phyloP scores from a whole-genome alignment of 2,329 filamentous ascomycete genomes.

The Akanthomyces muscarius region DNA sequence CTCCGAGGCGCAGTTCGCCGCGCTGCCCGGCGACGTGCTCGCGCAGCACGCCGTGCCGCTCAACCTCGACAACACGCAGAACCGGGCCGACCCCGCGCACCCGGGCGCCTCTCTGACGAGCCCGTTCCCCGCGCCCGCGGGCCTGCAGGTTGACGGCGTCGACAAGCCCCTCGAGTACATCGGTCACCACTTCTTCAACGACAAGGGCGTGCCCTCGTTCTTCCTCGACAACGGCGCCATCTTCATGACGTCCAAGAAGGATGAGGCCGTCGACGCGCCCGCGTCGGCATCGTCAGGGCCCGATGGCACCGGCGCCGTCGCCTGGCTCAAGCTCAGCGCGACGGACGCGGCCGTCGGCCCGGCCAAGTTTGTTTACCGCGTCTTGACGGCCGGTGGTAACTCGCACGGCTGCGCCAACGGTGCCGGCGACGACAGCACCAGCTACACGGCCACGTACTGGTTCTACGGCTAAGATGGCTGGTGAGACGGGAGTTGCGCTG shows the following conservation, averaged over 20 bases:
- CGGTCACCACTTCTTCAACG: slow-evolving; percentile 66
- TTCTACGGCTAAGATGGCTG: slow-evolving; percentile 40
- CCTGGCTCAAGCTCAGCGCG: slow-evolving; percentile 49
- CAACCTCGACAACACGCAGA: slow-evolving; percentile 36
- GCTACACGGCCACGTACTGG: slow-evolving; percentile 57
- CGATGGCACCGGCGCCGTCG: slow-evolving; percentile 48
- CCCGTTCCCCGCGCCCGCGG: slow-evolving; percentile 41
- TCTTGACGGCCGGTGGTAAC: slow-evolving; percentile 50
- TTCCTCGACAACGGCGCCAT: slow-evolving; percentile 41
- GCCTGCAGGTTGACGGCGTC: slow-evolving; percentile 37
- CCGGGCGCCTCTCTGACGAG: slow-evolving; percentile 41
- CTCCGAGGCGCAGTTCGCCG: slow-evolving; percentile 34
- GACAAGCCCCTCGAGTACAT: slow-evolving; percentile 39
- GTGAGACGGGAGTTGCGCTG: background rate
- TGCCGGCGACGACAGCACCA: slow-evolving; percentile 46
- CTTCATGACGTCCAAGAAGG: slow-evolving; percentile 45
- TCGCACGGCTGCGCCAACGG: slow-evolving; percentile 39
- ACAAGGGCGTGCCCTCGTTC: slow-evolving; percentile 53
- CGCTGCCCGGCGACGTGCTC: slow-evolving; percentile 39
- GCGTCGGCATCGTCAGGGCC: slow-evolving; percentile 41
- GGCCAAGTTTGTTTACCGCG: slow-evolving; percentile 47
- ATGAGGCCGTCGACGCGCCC: slow-evolving; percentile 50
- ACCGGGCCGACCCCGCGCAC: slow-evolving; percentile 27
- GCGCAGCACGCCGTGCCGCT: slow-evolving; percentile 43
- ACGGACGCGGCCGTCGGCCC: slow-evolving; percentile 35